A percentile compares a stretch with the other conserved stretches of the same genome.
phyloP scores from a whole-genome alignment of 768 basidiomycete species.

The Pleurotus pulmonarius region DNA sequence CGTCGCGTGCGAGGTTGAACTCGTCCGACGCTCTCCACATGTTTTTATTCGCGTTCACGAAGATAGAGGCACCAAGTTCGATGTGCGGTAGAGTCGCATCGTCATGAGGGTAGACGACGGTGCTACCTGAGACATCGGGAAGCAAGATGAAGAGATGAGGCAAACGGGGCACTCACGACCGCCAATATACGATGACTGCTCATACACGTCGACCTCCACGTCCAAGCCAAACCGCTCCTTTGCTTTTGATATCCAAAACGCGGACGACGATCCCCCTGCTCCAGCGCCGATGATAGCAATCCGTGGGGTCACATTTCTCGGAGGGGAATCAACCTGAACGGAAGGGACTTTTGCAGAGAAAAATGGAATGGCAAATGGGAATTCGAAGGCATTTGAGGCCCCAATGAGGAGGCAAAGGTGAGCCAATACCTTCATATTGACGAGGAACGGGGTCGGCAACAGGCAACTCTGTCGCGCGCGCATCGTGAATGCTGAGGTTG shows the following conservation, averaged over 20 bases:
- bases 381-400: slow-evolving; percentile 33
- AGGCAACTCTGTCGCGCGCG: neutral
- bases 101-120: slow-evolving; percentile 71
- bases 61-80: slow-evolving; percentile 89
- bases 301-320: slow-evolving; percentile 35
- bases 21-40: slow-evolving; percentile 74
- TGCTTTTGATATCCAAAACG: slow-evolving; percentile 79
- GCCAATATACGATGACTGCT: slow-evolving; percentile 71
- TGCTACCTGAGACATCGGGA: slow-evolving; percentile 56
- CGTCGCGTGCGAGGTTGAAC: slow-evolving; percentile 61
- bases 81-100: slow-evolving; percentile 52
- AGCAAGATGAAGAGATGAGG: neutral
- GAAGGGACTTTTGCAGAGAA: slow-evolving; percentile 28
- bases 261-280: slow-evolving; percentile 81
- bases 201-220: slow-evolving; percentile 82
- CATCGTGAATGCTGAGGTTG: no score
- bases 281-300: slow-evolving; percentile 92
- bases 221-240: slow-evolving; percentile 66
- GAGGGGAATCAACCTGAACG: slow-evolving; percentile 11
- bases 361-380: slow-evolving; percentile 58
- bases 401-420: slow-evolving; percentile 28
- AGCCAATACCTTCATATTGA: neutral
- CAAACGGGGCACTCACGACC: slow-evolving; percentile 60
- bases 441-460: neutral
- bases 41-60: slow-evolving; percentile 70